These are phyloP conservation scores for Mediolabrus comicus DNA, from an alignment of 108 stramenopile genomes.

Conservation along the genomic window DNA sequence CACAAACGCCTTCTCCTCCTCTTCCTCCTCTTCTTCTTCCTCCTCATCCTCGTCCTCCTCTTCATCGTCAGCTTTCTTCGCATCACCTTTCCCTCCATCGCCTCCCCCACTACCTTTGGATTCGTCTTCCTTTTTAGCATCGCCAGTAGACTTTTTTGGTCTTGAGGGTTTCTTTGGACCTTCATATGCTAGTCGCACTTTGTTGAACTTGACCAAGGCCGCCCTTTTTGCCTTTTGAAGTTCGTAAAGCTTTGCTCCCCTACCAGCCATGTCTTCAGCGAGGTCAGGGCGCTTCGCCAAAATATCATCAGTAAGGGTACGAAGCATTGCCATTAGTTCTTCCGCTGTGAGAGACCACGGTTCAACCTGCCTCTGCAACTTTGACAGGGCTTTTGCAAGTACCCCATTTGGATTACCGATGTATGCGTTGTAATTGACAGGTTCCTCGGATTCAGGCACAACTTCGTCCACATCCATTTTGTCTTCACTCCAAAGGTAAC, in stretches of 20 bases:
- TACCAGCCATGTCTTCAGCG: constrained; percentile 52
- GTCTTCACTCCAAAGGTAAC: constrained; percentile 49
- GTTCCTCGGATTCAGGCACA: constrained; percentile 28
- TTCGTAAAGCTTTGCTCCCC: constrained; percentile 62
- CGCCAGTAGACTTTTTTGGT: constrained; percentile 18
- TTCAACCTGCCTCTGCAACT: constrained; percentile 54
- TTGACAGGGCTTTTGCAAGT: constrained; percentile 45
- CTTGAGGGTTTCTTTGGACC: constrained; percentile 52
- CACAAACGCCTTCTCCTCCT: constrained; percentile 17
- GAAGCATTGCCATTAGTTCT: constrained; percentile 66
- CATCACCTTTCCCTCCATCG: constrained; percentile 17
- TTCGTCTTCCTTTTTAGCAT: constrained; percentile 25
- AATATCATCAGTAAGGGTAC: constrained; percentile 76
- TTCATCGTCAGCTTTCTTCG: constrained; percentile 5
- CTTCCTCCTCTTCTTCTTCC: constrained; percentile 23
- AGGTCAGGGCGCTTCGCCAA: constrained; percentile 56
- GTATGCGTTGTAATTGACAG: constrained; percentile 46
- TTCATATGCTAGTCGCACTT: constrained; percentile 60
- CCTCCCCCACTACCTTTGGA: constrained; percentile 17
- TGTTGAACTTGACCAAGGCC: constrained; percentile 63
- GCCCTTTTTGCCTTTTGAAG: constrained; percentile 63
- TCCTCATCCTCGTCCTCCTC: background rate
- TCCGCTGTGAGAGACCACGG: constrained; percentile 80
- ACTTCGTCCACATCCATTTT: constrained; percentile 21
- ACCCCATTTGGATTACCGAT: constrained; percentile 41